phyloP scores from a whole-genome alignment of 2,329 filamentous ascomycete genomes.

The Penicillium aurantiogriseum region DNA sequence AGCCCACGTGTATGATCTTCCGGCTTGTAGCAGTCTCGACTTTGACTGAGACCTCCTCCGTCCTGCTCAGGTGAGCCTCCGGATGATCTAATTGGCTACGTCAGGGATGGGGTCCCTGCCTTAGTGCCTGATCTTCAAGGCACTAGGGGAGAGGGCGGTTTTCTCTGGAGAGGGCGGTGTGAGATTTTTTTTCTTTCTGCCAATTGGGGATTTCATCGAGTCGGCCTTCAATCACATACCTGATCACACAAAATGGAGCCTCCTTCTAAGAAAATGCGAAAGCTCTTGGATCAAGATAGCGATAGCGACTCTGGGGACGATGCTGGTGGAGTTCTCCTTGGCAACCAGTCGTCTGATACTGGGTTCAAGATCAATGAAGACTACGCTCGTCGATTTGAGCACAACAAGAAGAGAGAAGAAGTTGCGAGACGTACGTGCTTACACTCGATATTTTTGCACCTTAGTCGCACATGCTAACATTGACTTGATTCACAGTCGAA shows the following conservation, averaged over 20 bases:
- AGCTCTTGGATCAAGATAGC: conserved; percentile 42
- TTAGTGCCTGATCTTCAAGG: conserved; percentile 12
- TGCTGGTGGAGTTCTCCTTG: conserved; percentile 41
- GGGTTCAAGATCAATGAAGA: conserved; percentile 83
- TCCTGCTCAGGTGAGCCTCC: conserved; percentile 15
- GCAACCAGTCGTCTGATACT: conserved; percentile 31
- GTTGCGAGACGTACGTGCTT: conserved; percentile 52
- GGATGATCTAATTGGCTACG: conserved; percentile 39
- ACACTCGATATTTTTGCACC: not conserved
- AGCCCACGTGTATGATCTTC: conserved; percentile 18
- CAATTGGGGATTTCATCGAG: conserved; percentile 13
- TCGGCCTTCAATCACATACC: conserved; percentile 2
- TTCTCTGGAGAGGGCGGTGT: conserved; percentile 25
- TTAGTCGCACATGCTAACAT: conserved; percentile 4
- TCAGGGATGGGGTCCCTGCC: conserved; percentile 25
- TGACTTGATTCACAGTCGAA: conserved; percentile 62
- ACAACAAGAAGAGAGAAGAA: conserved; percentile 97
- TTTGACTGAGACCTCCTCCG: conserved; percentile 15
- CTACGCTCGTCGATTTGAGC: conserved; percentile 83
- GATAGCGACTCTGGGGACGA: conserved; percentile 42
- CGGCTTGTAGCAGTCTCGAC: conserved; percentile 12
- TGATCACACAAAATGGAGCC: conserved; percentile 37
- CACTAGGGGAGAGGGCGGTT: not conserved
- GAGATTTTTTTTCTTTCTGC: conserved; percentile 36
- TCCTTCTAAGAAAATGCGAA: conserved; percentile 42